Conservation (phyloP, 768 basidiomycete species). For the Baorangia bicolor region DNA sequence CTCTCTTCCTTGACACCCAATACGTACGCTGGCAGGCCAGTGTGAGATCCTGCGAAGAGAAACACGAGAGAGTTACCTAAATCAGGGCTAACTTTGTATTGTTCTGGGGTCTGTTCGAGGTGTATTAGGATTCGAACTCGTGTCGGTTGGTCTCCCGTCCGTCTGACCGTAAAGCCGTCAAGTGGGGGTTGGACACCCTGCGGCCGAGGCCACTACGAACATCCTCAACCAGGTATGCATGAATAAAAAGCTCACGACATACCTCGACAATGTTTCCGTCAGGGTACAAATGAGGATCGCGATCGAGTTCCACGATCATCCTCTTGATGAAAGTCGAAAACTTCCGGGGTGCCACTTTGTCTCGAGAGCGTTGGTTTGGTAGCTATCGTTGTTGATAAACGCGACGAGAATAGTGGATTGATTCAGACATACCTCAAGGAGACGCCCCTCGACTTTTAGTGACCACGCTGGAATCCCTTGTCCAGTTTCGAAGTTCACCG, state of each 20-base stretch:
- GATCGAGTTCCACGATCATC: conserved; percentile 84
- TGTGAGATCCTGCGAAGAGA: conserved; percentile 2
- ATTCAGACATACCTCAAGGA: conserved; percentile 64
- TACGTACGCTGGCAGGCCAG: conserved; percentile 44
- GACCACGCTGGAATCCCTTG: conserved; percentile 90
- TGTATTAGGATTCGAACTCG: conserved; percentile 83
- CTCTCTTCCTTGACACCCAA: conserved; percentile 86
- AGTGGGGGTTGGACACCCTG: conserved; percentile 57
- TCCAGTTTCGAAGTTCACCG: conserved; percentile 71
- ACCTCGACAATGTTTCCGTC: conserved; percentile 93
- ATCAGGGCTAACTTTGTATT: conserved; percentile 76
- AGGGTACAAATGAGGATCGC: conserved; percentile 75
- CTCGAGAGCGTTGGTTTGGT: conserved; percentile 60
- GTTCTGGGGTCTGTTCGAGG: conserved; percentile 83
- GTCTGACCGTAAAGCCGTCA: conserved; percentile 84
- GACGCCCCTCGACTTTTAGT: conserved; percentile 81
- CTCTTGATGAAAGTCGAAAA: conserved; percentile 85
- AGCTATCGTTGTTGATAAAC: conserved; percentile 37
- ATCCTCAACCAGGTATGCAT: neutral
- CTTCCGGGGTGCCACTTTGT: conserved; percentile 64
- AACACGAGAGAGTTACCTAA: conserved; percentile 46
- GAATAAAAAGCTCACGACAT: neutral
- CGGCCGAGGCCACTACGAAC: conserved; percentile 58
- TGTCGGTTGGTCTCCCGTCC: conserved; percentile 77
- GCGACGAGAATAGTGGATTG: neutral